These are phyloP conservation scores for Babesia sp. DNA, from an alignment of 169 alveolate species.

Conservation along the genomic window DNA sequence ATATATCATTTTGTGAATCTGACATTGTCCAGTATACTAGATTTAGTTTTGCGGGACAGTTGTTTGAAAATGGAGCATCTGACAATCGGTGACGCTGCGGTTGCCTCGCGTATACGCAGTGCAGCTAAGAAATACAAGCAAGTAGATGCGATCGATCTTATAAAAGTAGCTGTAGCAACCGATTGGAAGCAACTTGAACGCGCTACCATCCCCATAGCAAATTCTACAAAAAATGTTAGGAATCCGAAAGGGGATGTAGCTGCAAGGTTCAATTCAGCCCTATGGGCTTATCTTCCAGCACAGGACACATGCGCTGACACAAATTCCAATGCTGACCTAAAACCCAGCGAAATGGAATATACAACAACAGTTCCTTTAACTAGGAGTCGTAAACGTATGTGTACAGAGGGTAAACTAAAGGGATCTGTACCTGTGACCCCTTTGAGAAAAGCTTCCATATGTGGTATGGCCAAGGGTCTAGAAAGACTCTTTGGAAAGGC, in stretches of 20 bases:
- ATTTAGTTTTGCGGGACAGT: not conserved
- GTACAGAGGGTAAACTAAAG: not conserved
- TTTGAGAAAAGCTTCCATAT: not conserved
- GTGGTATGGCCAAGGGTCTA: not conserved
- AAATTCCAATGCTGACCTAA: not conserved
- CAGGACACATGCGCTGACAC: not conserved
- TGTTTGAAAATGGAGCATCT: not conserved
- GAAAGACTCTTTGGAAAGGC: constrained; percentile 12
- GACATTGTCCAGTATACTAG: not conserved
- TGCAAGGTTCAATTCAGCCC: not conserved
- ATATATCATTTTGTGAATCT: not conserved
- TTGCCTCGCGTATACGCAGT: not conserved
- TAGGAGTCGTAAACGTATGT: not conserved
- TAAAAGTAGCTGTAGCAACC: constrained; percentile 12
- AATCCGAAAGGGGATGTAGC: not conserved
- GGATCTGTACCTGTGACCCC: not conserved
- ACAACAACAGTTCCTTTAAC: not conserved
- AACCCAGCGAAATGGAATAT: not conserved
- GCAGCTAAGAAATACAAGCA: not conserved
- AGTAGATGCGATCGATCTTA: constrained; percentile 7
- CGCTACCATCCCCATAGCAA: not conserved
- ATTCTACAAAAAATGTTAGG: not conserved
- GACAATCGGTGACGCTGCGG: not conserved
- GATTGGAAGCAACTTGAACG: constrained; percentile 23
- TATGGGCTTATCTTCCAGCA: constrained; percentile 31